Percentiles rank a stretch among this genome's conserved stretches.
These are phyloP conservation scores for Astrocystis sublimbata DNA, from an alignment of 495 filamentous ascomycete genomes.

Conservation along the genomic window DNA sequence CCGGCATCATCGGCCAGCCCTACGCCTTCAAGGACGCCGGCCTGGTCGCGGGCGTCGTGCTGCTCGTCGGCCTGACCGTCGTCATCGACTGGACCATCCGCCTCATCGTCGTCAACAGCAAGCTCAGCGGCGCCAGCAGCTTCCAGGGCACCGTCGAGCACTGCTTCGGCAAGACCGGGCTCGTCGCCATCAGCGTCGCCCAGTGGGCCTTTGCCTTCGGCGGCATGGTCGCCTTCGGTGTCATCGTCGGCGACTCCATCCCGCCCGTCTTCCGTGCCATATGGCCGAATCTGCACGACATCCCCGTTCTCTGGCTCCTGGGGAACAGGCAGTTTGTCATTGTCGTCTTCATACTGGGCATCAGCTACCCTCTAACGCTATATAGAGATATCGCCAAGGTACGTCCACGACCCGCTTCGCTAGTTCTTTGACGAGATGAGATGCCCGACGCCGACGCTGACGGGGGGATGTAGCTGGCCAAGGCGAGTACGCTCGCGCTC, in stretches of 20 bases:
- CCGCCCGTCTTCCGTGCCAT: conserved; percentile 82
- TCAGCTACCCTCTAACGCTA: conserved; percentile 90
- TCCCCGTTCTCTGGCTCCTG: conserved; percentile 76
- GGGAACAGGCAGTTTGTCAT: conserved; percentile 82
- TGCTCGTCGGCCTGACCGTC: conserved; percentile 77
- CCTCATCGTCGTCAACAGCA: conserved; percentile 93
- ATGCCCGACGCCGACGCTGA: neutral
- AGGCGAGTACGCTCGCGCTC: conserved; percentile 88
- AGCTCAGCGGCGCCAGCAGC: conserved; percentile 84
- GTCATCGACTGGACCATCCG: conserved; percentile 96
- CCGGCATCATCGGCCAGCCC: conserved; percentile 95
- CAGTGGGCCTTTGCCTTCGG: conserved; percentile 99
- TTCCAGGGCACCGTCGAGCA: conserved; percentile 94
- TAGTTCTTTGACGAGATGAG: neutral
- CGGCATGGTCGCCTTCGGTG: conserved; percentile 96
- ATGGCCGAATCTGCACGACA: conserved; percentile 72
- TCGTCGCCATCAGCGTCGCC: conserved; percentile 86
- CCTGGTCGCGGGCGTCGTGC: conserved; percentile 71
- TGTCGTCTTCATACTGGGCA: conserved; percentile 74
- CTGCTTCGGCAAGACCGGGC: conserved; percentile 84
- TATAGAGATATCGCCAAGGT: conserved; percentile 98
- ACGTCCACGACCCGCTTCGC: conserved; percentile 22
- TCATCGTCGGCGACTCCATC: conserved; percentile 95
- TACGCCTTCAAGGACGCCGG: conserved; percentile 94
- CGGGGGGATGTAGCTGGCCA: conserved; percentile 66